A percentile compares a stretch with the other conserved stretches of the same genome.
phyloP scores from a whole-genome alignment of 179 eudicot species.

The Corrigiola litoralis region DNA sequence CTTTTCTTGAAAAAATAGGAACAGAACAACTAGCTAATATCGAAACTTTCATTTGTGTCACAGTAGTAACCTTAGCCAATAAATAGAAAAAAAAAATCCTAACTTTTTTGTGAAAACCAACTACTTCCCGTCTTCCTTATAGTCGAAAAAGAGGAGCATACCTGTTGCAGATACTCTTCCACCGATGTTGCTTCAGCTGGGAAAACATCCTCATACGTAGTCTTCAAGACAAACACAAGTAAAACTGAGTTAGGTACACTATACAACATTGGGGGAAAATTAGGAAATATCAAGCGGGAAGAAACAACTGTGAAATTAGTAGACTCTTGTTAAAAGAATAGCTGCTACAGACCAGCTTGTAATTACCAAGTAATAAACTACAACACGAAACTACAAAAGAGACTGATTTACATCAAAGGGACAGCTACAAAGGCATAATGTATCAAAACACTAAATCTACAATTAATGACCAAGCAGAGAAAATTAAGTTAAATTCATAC shows the following conservation, averaged over 20 bases:
- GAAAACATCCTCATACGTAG: slow-evolving; percentile 93
- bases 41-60: not conserved
- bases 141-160: slow-evolving; percentile 17
- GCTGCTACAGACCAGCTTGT: too few species aligned
- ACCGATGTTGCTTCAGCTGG: slow-evolving; percentile 93
- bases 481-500: not conserved
- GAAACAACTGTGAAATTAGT: not conserved
- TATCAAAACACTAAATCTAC: not conserved
- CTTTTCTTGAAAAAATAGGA: not conserved
- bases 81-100: not conserved
- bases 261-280: not conserved
- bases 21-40: not conserved
- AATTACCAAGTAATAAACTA: not conserved
- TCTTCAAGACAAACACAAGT: slow-evolving; percentile 36
- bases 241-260: slow-evolving; percentile 9
- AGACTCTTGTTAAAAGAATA: not conserved
- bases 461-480: not conserved
- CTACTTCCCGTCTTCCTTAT: not conserved
- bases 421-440: not conserved
- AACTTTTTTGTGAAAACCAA: not conserved
- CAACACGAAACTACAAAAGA: not conserved
- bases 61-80: not conserved
- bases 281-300: not conserved
- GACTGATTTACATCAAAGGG: not conserved
- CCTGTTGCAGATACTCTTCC: slow-evolving; percentile 96